phyloP scores from a whole-genome alignment of 306 rosid genomes.

The Pterocarpus macrocarpus region DNA sequence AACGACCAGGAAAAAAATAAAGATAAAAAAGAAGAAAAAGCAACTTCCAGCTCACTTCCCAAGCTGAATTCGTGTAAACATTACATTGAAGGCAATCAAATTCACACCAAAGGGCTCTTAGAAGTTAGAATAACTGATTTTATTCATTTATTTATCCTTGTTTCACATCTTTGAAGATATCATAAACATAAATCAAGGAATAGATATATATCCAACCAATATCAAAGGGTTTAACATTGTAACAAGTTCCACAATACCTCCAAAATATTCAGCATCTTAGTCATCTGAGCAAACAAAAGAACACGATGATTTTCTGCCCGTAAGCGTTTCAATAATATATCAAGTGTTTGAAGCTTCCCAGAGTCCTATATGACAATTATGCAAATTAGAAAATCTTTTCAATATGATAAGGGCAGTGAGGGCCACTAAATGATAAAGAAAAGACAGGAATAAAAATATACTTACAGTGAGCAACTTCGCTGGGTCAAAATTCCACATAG shows the following conservation, averaged over 20 bases:
- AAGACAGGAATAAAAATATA: constrained; percentile 32
- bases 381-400: constrained; percentile 34
- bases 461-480: constrained; percentile 97
- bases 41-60: constrained; percentile 14
- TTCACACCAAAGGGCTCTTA: constrained; percentile 15
- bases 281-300: constrained; percentile 99
- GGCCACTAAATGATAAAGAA: constrained; percentile 14
- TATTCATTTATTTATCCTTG: constrained; percentile 14
- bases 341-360: constrained; percentile 99
- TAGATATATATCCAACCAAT: constrained; percentile 4
- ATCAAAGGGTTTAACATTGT: constrained; percentile 40
- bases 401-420: constrained; percentile 3
- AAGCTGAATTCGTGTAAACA: constrained; percentile 16
- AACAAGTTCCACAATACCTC: constrained; percentile 69
- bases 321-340: constrained; percentile 91
- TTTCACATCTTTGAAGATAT: constrained; percentile 33
- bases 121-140: not conserved
- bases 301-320: constrained; percentile 94
- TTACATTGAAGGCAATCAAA: constrained; percentile 38
- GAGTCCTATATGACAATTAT: constrained; percentile 76
- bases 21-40: not conserved
- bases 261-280: constrained; percentile 97
- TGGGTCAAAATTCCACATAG: constrained; percentile 95
- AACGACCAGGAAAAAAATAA: not conserved
- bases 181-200: constrained; percentile 17